These are phyloP conservation scores for Sporisorium sorghi DNA, from an alignment of 1,284 basidiomycete genomes.

Conservation along the genomic window DNA sequence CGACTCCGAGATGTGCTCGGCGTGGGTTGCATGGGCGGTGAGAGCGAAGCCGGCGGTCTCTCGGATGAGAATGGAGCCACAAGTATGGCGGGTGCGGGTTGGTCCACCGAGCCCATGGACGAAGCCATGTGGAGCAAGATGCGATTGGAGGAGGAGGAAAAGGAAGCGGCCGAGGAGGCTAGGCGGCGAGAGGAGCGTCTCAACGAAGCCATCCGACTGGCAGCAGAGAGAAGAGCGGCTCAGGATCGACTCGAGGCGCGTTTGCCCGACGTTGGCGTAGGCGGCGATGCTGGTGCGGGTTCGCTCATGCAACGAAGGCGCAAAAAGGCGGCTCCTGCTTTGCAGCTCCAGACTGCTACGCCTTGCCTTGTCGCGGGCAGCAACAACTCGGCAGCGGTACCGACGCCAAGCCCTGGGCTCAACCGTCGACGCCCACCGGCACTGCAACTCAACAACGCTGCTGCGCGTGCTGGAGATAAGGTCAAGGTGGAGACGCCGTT, in stretches of 20 bases:
- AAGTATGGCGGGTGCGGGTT: slow-evolving; percentile 30
- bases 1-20: slow-evolving; percentile 45
- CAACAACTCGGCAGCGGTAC: slow-evolving; percentile 4
- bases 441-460: slow-evolving; percentile 27
- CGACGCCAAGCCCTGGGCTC: slow-evolving; percentile 30
- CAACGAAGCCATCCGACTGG: slow-evolving; percentile 37
- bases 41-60: background rate
- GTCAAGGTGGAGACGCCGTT: slow-evolving; percentile 38
- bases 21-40: background rate
- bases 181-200: slow-evolving; percentile 45
- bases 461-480: background rate
- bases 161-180: slow-evolving; percentile 55
- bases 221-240: slow-evolving; percentile 42
- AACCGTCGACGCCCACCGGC: slow-evolving; percentile 38
- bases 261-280: slow-evolving; percentile 9
- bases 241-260: slow-evolving; percentile 44
- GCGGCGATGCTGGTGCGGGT: slow-evolving; percentile 13
- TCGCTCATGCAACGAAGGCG: slow-evolving; percentile 48
- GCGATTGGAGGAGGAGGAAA: slow-evolving; percentile 59
- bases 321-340: slow-evolving; percentile 37
- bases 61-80: background rate
- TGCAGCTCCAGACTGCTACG: slow-evolving; percentile 35
- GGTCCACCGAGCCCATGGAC: slow-evolving; percentile 61
- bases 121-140: slow-evolving; percentile 66
- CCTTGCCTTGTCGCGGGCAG: background rate